phyloP scores from a whole-genome alignment of 225 moss, liverwort and hornwort species.

The Physcomitrium patens region DNA sequence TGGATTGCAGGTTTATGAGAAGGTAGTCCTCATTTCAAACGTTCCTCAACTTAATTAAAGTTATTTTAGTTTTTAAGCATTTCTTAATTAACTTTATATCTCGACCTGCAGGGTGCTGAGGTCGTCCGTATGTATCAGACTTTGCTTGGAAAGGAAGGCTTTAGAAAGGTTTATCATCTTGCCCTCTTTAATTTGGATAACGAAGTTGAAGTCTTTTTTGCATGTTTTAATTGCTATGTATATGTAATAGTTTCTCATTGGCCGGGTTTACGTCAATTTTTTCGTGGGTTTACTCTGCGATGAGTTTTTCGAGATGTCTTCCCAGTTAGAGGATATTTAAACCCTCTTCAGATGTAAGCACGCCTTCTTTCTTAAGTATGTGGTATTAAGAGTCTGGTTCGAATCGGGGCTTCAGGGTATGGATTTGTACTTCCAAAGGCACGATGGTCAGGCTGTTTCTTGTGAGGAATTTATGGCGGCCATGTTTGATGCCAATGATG shows the following conservation, averaged over 20 bases:
- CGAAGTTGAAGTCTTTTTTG: too few species aligned
- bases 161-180: conserved; percentile 63
- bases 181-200: neutral
- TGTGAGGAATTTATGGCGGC: conserved; percentile 96
- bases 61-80: neutral
- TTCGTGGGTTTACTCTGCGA: too few species aligned
- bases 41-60: neutral
- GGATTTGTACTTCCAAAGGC: conserved; percentile 91
- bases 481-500: conserved; percentile 92
- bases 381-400: conserved; percentile 20
- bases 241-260: neutral
- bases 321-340: too few species aligned
- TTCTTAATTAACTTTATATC: conserved; percentile 13
- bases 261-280: neutral
- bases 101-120: conserved; percentile 78
- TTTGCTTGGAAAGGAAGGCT: conserved; percentile 81
- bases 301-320: too few species aligned
- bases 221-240: neutral
- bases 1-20: conserved; percentile 74
- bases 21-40: conserved; percentile 45
- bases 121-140: conserved; percentile 99
- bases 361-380: neutral
- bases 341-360: too few species aligned
- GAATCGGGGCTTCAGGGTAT: conserved; percentile 64
- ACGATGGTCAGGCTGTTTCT: conserved; percentile 97